phyloP scores from a whole-genome alignment of 495 filamentous ascomycete genomes.

The Poronia punctata region DNA sequence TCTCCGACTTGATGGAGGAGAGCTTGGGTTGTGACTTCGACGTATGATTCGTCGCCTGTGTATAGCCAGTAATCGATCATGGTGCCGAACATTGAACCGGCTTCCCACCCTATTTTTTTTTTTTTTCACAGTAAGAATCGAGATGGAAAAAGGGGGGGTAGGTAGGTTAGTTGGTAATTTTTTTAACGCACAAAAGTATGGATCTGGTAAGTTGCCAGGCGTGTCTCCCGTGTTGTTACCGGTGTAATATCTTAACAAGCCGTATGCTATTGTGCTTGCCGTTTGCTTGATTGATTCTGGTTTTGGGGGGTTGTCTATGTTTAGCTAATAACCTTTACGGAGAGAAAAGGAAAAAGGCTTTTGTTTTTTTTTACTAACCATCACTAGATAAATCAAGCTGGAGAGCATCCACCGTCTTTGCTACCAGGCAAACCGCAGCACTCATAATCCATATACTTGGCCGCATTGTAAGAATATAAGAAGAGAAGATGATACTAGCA shows the following conservation, averaged over 20 bases:
- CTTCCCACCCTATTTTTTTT: constrained; percentile 56
- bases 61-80: constrained; percentile 80
- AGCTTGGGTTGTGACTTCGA: constrained; percentile 58
- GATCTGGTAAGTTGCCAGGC: constrained; percentile 65
- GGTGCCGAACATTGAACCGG: constrained; percentile 66
- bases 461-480: too few relatives aligned
- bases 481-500: too few relatives aligned
- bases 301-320: not conserved
- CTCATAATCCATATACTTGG: too few relatives aligned
- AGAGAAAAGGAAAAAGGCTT: too few relatives aligned
- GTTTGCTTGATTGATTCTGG: constrained; percentile 37
- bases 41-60: constrained; percentile 69
- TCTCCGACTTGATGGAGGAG: constrained; percentile 65
- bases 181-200: constrained; percentile 61
- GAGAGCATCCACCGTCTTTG: too few relatives aligned
- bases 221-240: constrained; percentile 63
- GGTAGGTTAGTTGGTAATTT: too few relatives aligned
- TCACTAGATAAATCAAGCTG: too few relatives aligned
- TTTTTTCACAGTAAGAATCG: constrained; percentile 12
- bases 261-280: constrained; percentile 39
- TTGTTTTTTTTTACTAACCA: too few relatives aligned
- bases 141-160: not conserved
- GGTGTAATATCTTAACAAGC: constrained; percentile 54
- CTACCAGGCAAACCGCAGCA: too few relatives aligned
- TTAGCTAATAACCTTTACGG: too few relatives aligned